These are phyloP conservation scores for Candida freyschussii DNA, from an alignment of 1,139 yeast species.

Conservation along the genomic window DNA sequence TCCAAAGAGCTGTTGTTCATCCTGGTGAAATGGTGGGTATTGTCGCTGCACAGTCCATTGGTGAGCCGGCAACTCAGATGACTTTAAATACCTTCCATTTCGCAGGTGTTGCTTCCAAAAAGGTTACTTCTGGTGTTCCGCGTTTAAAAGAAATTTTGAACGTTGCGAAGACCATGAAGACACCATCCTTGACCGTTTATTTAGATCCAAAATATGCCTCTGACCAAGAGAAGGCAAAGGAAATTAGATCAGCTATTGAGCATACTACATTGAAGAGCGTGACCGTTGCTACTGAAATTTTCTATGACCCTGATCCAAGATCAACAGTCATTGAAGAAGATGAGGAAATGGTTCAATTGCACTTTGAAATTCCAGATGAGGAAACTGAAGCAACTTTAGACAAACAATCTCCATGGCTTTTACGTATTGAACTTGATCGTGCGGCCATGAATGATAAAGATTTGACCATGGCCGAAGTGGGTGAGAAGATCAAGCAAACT, in stretches of 20 bases:
- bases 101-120: constrained; percentile 99
- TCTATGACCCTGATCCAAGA: constrained; percentile 97
- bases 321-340: constrained; percentile 95
- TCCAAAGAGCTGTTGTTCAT: constrained; percentile 87
- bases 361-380: constrained; percentile 96
- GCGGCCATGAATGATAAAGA: constrained; percentile 98
- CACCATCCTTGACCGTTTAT: constrained; percentile 96
- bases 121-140: constrained; percentile 98
- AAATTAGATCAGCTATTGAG: constrained; percentile 93
- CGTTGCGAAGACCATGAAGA: constrained; percentile 96
- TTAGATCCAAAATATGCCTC: constrained; percentile 73
- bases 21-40: constrained; percentile 99
- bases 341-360: constrained; percentile 94
- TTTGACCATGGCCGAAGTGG: constrained; percentile 97
- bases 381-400: constrained; percentile 90
- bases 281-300: constrained; percentile 95
- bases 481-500: constrained; percentile 88
- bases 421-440: constrained; percentile 95
- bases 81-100: constrained; percentile 98
- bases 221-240: constrained; percentile 91
- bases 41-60: constrained; percentile 97
- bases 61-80: constrained; percentile 99
- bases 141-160: constrained; percentile 98
- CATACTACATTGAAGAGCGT: constrained; percentile 94
- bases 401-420: constrained; percentile 95